phyloP scores from a whole-genome alignment of 257 asterid species.

The Euphrasia confusa region DNA sequence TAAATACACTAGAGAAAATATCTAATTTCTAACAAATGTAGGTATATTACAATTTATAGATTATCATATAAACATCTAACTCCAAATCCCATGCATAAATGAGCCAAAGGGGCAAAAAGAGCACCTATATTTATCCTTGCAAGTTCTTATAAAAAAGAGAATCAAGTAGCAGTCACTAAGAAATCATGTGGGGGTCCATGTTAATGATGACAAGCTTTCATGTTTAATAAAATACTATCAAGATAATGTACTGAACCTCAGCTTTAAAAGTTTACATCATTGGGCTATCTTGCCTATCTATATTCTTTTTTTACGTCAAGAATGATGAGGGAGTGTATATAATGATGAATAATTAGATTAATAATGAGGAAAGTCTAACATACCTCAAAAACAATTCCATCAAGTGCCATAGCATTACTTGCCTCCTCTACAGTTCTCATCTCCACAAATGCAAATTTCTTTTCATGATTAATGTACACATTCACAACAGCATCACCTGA shows the following conservation, averaged over 20 bases:
- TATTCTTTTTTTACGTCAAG: not conserved
- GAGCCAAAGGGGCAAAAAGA: not conserved
- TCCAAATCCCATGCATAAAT: constrained; percentile 7
- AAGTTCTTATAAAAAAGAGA: constrained; percentile 10
- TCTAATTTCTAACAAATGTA: not conserved
- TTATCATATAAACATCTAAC: not conserved
- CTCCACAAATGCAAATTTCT: constrained; percentile 79
- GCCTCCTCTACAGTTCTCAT: constrained; percentile 84
- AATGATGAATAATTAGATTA: constrained; percentile 7
- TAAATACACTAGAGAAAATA: not conserved
- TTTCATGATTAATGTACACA: constrained; percentile 66
- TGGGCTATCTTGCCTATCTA: not conserved
- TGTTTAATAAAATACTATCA: constrained; percentile 3
- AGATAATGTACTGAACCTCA: constrained; percentile 8
- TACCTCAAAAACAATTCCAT: constrained; percentile 73
- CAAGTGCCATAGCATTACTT: constrained; percentile 75
- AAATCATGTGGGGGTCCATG: constrained; percentile 8
- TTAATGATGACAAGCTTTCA: constrained; percentile 13
- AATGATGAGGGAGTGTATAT: constrained; percentile 10
- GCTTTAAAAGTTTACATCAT: constrained; percentile 12
- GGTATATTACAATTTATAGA: not conserved
- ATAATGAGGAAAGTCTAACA: constrained; percentile 14
- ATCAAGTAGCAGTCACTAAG: constrained; percentile 14
- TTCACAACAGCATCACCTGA: constrained; percentile 59
- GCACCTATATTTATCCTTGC: constrained; percentile 13